Conservation (phyloP, 2,329 filamentous ascomycete genomes). For the Eurotiales sp. region DNA sequence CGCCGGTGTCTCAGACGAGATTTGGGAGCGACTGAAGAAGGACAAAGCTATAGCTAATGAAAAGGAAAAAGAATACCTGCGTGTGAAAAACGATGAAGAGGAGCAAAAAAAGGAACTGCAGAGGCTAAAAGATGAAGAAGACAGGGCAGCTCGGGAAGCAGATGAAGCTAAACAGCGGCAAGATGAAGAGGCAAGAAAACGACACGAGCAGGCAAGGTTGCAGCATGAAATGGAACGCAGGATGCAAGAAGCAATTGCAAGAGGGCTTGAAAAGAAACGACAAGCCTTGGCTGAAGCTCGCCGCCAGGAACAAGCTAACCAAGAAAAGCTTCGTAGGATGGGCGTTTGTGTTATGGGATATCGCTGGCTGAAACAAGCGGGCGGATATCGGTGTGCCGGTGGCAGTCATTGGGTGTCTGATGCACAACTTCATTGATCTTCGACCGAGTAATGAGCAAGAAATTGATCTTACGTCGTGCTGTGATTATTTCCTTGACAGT, state of each 20-base stretch:
- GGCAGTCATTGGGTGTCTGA: conserved; percentile 9
- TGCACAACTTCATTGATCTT: conserved; percentile 5
- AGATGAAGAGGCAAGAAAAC: conserved; percentile 18
- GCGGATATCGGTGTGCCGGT: conserved; percentile 34
- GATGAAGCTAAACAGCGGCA: conserved; percentile 3
- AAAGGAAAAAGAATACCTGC: conserved; percentile 3
- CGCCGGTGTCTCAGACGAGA: conserved; percentile 21
- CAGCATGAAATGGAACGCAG: conserved; percentile 22
- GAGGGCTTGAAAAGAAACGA: conserved; percentile 38
- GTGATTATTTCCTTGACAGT: too few relatives aligned
- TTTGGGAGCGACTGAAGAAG: conserved; percentile 22
- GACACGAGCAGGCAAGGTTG: conserved; percentile 28
- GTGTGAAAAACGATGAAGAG: not conserved
- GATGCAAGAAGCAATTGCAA: conserved; percentile 32
- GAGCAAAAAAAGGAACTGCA: not conserved
- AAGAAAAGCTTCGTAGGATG: conserved; percentile 49
- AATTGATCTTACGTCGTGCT: too few relatives aligned
- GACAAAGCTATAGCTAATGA: conserved; percentile 14
- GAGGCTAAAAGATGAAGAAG: not conserved
- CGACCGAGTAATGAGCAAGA: not conserved
- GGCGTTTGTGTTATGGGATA: conserved; percentile 58
- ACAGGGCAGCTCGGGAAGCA: not conserved
- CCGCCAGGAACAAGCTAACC: conserved; percentile 36
- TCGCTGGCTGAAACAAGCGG: conserved; percentile 57
- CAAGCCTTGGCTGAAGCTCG: conserved; percentile 32